These are phyloP conservation scores for Hymenochaete sp. DNA, from an alignment of 1,284 basidiomycete genomes.

Conservation along the genomic window DNA sequence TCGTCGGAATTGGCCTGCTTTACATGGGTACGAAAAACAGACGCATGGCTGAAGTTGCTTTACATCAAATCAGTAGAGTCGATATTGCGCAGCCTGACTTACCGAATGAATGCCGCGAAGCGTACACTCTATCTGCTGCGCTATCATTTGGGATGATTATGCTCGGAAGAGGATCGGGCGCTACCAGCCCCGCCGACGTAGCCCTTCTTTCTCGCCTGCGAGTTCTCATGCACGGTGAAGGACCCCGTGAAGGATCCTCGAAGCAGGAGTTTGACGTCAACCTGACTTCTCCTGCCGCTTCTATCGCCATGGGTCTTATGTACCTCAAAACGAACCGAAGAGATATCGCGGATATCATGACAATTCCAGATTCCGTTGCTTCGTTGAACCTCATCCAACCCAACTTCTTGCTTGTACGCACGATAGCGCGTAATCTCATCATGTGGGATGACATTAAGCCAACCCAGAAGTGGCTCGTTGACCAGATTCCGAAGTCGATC, in stretches of 20 bases:
- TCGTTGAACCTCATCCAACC: constrained; percentile 83
- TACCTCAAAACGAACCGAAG: constrained; percentile 78
- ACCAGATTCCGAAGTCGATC: constrained; percentile 69
- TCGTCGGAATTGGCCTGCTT: constrained; percentile 84
- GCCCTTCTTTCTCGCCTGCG: constrained; percentile 58
- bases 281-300: constrained; percentile 84
- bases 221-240: constrained; percentile 66
- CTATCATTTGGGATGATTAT: constrained; percentile 94
- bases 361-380: constrained; percentile 72
- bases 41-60: constrained; percentile 86
- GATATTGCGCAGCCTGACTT: constrained; percentile 75
- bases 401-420: constrained; percentile 77
- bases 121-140: constrained; percentile 85
- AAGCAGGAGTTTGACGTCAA: constrained; percentile 68
- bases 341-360: constrained; percentile 80
- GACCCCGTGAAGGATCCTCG: constrained; percentile 30
- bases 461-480: constrained; percentile 69
- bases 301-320: constrained; percentile 86
- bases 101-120: constrained; percentile 80
- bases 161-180: constrained; percentile 72
- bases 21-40: constrained; percentile 85
- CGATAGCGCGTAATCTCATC: constrained; percentile 73
- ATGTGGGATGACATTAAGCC: constrained; percentile 80
- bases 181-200: constrained; percentile 63
- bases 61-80: constrained; percentile 73